Evolutionary conservation across 2,329 filamentous ascomycete genomes (phyloP).

Genomic region (Fusarium illudens): DNA sequence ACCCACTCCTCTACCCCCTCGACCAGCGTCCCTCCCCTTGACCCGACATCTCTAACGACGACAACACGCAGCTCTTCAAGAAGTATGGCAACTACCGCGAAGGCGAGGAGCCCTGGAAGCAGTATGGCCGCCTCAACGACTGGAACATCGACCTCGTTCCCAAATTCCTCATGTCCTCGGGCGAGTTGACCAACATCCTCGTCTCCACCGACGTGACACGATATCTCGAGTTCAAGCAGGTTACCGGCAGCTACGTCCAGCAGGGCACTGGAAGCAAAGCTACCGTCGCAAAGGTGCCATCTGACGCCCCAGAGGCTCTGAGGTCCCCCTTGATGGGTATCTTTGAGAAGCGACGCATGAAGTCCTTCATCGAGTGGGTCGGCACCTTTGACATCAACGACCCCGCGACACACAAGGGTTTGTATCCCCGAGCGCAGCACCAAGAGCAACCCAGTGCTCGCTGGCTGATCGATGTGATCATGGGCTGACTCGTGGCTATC

Average conservation of each 20-base stretch:
- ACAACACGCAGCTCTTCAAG: constrained; percentile 80
- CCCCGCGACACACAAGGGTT: constrained; percentile 88
- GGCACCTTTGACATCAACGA: constrained; percentile 86
- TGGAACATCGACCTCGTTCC: constrained; percentile 99
- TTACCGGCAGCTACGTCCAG: constrained; percentile 96
- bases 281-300: constrained; percentile 96
- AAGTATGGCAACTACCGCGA: constrained; percentile 85
- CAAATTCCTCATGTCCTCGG: constrained; percentile 98
- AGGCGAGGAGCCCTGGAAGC: constrained; percentile 95
- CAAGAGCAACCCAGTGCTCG: background rate
- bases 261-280: constrained; percentile 83
- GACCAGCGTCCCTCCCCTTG: constrained; percentile 22
- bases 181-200: constrained; percentile 97
- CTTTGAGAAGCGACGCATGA: constrained; percentile 97
- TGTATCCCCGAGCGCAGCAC: constrained; percentile 37
- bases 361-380: constrained; percentile 96
- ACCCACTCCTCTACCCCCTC: constrained; percentile 15
- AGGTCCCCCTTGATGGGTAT: constrained; percentile 95
- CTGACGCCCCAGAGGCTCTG: constrained; percentile 88
- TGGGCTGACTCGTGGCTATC: constrained; percentile 22
- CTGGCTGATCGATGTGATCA: background rate
- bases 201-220: constrained; percentile 92
- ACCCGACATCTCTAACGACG: constrained; percentile 34
- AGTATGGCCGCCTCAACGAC: constrained; percentile 95
- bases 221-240: constrained; percentile 93